A percentile compares a stretch with the other conserved stretches of the same genome.
These are phyloP conservation scores for Zangia roseola DNA, from an alignment of 768 basidiomycete species.

Conservation along the genomic window DNA sequence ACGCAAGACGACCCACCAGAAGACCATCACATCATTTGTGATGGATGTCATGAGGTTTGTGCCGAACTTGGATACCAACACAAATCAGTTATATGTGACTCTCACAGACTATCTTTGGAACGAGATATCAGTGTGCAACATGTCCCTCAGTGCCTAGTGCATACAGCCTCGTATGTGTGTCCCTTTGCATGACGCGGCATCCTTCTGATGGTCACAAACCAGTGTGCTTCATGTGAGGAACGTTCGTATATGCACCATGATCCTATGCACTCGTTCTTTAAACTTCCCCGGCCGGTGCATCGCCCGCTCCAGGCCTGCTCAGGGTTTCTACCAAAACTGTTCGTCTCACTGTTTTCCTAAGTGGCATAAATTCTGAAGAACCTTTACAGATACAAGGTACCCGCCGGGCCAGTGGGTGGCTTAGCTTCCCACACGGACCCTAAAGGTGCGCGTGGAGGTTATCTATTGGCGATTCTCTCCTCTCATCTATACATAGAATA, in stretches of 20 bases:
- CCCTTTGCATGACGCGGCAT: neutral
- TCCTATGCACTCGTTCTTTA: conserved; percentile 85
- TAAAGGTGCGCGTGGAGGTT: conserved; percentile 43
- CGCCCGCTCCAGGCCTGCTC: conserved; percentile 49
- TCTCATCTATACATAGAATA: conserved; percentile 47
- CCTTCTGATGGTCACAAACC: neutral
- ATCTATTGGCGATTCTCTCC: neutral
- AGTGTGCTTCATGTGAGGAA: conserved; percentile 83
- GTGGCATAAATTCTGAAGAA: conserved; percentile 3
- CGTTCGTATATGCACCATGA: conserved; percentile 80
- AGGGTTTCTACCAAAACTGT: conserved; percentile 74
- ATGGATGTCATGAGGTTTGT: conserved; percentile 57
- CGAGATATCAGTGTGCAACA: conserved; percentile 86
- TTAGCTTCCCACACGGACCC: conserved; percentile 43
- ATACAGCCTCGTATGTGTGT: conserved; percentile 64
- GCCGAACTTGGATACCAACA: neutral
- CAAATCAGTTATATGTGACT: neutral
- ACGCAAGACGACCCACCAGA: conserved; percentile 31
- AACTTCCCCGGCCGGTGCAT: conserved; percentile 77
- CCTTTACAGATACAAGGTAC: conserved; percentile 56
- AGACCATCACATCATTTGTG: conserved; percentile 63
- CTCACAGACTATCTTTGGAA: conserved; percentile 66
- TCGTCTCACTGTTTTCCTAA: conserved; percentile 20
- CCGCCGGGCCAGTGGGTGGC: conserved; percentile 54
- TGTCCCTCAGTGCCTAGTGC: conserved; percentile 73